phyloP scores from a whole-genome alignment of 495 filamentous ascomycete species.

The Rhizodiscina lignyota region DNA sequence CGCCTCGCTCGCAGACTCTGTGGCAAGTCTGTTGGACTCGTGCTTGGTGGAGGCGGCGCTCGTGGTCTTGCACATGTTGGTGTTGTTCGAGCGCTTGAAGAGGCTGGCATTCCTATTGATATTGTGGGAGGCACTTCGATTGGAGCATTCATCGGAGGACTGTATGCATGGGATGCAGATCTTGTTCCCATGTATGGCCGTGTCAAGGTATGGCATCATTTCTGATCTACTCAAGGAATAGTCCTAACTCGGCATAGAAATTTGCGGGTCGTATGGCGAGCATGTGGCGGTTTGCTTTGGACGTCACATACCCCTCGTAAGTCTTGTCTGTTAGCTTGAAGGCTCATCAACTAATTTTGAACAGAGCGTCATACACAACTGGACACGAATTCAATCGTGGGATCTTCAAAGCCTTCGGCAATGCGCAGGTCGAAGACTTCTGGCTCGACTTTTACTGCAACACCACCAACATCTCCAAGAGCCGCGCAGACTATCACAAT shows the following conservation, averaged over 20 bases:
- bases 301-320: conserved; percentile 79
- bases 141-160: conserved; percentile 87
- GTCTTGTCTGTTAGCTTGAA: conserved; percentile 16
- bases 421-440: conserved; percentile 94
- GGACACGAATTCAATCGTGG: conserved; percentile 98
- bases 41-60: conserved; percentile 85
- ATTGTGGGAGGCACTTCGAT: conserved; percentile 95
- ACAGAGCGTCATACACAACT: conserved; percentile 66
- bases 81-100: conserved; percentile 86
- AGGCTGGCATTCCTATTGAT: conserved; percentile 91
- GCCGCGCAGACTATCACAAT: conserved; percentile 76
- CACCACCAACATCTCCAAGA: conserved; percentile 91
- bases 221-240: no score
- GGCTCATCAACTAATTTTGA: not conserved
- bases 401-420: conserved; percentile 96
- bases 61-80: conserved; percentile 83
- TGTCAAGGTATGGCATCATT: no score
- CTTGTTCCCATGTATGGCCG: conserved; percentile 92
- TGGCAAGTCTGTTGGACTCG: conserved; percentile 85
- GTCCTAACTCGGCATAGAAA: no score
- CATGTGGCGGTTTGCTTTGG: conserved; percentile 91
- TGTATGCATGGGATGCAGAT: conserved; percentile 93
- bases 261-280: conserved; percentile 94
- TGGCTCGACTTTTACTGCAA: conserved; percentile 99
- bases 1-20: conserved; percentile 79